These are phyloP conservation scores for Dalbergia oliveri DNA, from an alignment of 306 rosid genomes.

Conservation along the genomic window DNA sequence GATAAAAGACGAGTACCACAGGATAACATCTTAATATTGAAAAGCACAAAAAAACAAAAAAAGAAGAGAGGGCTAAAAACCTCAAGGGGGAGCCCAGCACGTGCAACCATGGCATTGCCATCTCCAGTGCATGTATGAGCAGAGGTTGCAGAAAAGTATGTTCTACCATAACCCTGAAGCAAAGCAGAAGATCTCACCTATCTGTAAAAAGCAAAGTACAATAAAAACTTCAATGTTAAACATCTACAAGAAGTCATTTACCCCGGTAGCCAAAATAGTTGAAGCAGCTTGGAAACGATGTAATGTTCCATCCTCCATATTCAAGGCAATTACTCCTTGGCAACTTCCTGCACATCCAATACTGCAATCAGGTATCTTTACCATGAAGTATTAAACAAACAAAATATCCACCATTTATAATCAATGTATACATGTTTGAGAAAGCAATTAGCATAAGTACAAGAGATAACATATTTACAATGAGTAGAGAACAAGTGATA, in stretches of 20 bases:
- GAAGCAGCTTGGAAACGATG: conserved; percentile 91
- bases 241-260: conserved; percentile 47
- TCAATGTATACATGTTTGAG: not conserved
- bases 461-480: conserved; percentile 54
- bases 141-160: conserved; percentile 96
- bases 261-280: conserved; percentile 96
- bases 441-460: not conserved
- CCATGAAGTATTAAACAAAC: not conserved
- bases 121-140: conserved; percentile 99
- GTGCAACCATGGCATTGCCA: conserved; percentile 97
- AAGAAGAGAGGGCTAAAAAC: conserved; percentile 41
- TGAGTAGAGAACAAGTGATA: not conserved
- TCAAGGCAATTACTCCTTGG: conserved; percentile 93
- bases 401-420: not conserved
- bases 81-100: conserved; percentile 94
- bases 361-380: conserved; percentile 36
- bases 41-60: conserved; percentile 15
- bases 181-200: conserved; percentile 30
- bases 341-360: conserved; percentile 71
- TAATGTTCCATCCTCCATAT: conserved; percentile 91
- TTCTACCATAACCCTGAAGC: conserved; percentile 89
- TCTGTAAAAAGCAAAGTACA: conserved; percentile 10
- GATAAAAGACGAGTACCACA: conserved; percentile 26
- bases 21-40: conserved; percentile 28
- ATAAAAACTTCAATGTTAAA: conserved; percentile 30